Conservation (phyloP, 1,139 yeast genomes). For the Saccharomyces hybrid region DNA sequence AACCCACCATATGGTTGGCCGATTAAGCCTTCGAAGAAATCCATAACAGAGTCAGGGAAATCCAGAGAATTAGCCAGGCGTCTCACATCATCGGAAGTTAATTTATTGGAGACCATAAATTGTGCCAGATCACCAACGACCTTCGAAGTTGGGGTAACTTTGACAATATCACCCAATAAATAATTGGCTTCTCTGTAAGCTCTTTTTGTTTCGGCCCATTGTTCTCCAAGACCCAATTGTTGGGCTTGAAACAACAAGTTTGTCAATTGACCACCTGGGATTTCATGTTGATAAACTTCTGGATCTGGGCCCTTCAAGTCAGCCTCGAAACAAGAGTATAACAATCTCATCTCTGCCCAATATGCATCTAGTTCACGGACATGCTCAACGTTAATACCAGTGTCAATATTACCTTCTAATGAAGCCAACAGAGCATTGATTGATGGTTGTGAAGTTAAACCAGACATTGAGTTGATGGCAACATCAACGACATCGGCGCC, state of each 20-base stretch:
- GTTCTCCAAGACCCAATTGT: slow-evolving; percentile 91
- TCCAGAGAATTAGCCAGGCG: slow-evolving; percentile 82
- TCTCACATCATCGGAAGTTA: slow-evolving; percentile 72
- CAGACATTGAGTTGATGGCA: slow-evolving; percentile 93
- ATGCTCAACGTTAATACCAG: slow-evolving; percentile 57
- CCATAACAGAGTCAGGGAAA: slow-evolving; percentile 95
- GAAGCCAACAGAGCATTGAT: slow-evolving; percentile 87
- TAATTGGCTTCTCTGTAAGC: slow-evolving; percentile 85
- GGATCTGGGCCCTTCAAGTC: slow-evolving; percentile 98
- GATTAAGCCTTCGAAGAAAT: slow-evolving; percentile 96
- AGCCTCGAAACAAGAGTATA: slow-evolving; percentile 94
- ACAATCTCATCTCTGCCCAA: slow-evolving; percentile 97
- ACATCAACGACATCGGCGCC: slow-evolving; percentile 98
- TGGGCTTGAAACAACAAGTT: slow-evolving; percentile 96
- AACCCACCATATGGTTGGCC: slow-evolving; percentile 98
- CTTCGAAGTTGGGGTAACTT: slow-evolving; percentile 96
- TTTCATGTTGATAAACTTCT: slow-evolving; percentile 93
- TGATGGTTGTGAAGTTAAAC: slow-evolving; percentile 96
- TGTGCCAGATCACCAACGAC: slow-evolving; percentile 98
- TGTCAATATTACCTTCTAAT: slow-evolving; percentile 71
- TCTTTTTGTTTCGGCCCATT: slow-evolving; percentile 91
- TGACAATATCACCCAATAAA: slow-evolving; percentile 87
- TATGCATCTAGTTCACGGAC: slow-evolving; percentile 80
- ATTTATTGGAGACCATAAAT: slow-evolving; percentile 92
- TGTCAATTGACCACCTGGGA: slow-evolving; percentile 98